phyloP scores from a whole-genome alignment of 1,284 basidiomycete genomes.

The Hypsizygus ulmarius region DNA sequence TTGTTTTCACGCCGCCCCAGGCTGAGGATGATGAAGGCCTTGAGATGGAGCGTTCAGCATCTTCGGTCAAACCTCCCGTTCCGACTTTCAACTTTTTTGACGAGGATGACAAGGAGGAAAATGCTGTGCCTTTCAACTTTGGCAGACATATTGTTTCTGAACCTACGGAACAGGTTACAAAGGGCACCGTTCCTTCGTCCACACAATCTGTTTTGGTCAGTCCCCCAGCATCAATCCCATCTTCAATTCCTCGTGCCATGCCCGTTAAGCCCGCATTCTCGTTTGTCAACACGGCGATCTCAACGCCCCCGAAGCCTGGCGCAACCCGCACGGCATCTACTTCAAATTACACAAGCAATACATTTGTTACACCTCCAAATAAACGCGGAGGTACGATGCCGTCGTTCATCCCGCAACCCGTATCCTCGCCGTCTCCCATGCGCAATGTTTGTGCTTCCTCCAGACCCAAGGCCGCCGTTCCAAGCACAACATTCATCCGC shows the following conservation, averaged over 20 bases:
- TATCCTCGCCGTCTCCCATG: slow-evolving; percentile 39
- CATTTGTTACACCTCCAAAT: slow-evolving; percentile 42
- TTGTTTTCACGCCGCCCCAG: slow-evolving; percentile 60
- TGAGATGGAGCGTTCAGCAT: slow-evolving; percentile 14
- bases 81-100: slow-evolving; percentile 24
- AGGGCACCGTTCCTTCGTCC: slow-evolving; percentile 1
- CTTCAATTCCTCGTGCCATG: slow-evolving; percentile 49
- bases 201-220: slow-evolving; percentile 14
- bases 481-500: slow-evolving; percentile 48
- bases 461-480: slow-evolving; percentile 24
- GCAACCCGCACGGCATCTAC: slow-evolving; percentile 21
- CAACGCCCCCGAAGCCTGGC: slow-evolving; percentile 21
- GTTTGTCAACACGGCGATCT: slow-evolving; percentile 23
- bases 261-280: slow-evolving; percentile 17
- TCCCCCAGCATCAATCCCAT: slow-evolving; percentile 30
- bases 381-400: slow-evolving; percentile 45
- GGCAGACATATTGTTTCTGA: slow-evolving; percentile 27
- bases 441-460: slow-evolving; percentile 23
- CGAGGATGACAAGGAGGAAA: slow-evolving; percentile 30
- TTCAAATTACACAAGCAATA: slow-evolving; percentile 20
- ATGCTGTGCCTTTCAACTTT: slow-evolving; percentile 37
- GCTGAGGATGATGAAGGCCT: slow-evolving; percentile 27
- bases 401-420: slow-evolving; percentile 53
- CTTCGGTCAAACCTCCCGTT: slow-evolving; percentile 13
- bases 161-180: not conserved